Percentiles rank a stretch among this genome's conserved stretches.
phyloP scores from a whole-genome alignment of 495 filamentous ascomycete species.

The Barbatosphaeria neglecta region DNA sequence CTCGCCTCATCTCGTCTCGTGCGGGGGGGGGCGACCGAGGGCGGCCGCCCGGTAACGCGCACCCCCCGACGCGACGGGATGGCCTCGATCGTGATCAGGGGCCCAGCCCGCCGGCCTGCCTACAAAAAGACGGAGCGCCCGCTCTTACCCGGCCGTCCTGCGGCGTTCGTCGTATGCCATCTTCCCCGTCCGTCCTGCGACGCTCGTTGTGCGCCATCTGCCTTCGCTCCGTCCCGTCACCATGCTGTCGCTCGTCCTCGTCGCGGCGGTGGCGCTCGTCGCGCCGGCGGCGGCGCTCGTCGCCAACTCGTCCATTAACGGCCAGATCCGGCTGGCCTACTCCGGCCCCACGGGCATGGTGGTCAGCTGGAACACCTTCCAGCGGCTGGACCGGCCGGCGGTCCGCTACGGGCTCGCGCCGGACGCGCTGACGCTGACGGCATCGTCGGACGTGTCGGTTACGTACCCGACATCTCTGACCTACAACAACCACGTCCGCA shows the following conservation, averaged over 20 bases:
- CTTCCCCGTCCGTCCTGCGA: no score
- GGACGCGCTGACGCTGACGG: slow-evolving; percentile 11
- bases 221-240: no score
- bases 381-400: slow-evolving; percentile 22
- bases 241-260: not conserved
- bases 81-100: no score
- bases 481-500: slow-evolving; percentile 35
- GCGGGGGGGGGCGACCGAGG: no score
- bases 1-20: no score
- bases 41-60: no score
- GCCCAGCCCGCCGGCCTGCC: no score
- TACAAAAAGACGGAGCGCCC: no score
- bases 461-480: slow-evolving; percentile 41
- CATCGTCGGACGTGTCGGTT: slow-evolving; percentile 26
- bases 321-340: slow-evolving; percentile 1
- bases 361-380: slow-evolving; percentile 40
- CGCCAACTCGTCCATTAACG: not conserved
- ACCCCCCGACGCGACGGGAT: no score
- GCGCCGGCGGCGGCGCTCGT: not conserved
- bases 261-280: not conserved
- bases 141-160: no score
- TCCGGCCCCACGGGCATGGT: slow-evolving; percentile 8
- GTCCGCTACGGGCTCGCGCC: slow-evolving; percentile 30
- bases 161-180: no score
- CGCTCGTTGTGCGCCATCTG: no score